Percentiles rank a stretch among this genome's conserved stretches.
phyloP scores from a whole-genome alignment of 2,329 filamentous ascomycete genomes.

The Fusarium sp. region DNA sequence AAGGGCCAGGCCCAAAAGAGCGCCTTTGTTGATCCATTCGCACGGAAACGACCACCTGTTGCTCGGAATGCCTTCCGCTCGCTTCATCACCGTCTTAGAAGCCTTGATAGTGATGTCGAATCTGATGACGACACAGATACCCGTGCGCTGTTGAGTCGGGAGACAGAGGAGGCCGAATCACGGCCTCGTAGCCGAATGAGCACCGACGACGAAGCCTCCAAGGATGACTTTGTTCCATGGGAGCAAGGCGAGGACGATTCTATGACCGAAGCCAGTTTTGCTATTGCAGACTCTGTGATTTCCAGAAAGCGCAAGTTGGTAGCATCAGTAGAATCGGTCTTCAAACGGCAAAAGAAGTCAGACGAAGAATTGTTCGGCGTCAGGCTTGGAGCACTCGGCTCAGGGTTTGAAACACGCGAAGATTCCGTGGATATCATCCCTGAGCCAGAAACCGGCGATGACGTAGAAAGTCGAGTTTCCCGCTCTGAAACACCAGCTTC shows the following conservation, averaged over 20 bases:
- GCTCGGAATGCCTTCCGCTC: conserved; percentile 76
- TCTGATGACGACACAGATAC: conserved; percentile 84
- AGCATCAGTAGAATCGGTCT: conserved; percentile 72
- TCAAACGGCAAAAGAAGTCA: conserved; percentile 84
- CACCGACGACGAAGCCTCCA: conserved; percentile 68
- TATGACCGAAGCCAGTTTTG: conserved; percentile 80
- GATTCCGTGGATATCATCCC: conserved; percentile 65
- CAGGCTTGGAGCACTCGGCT: conserved; percentile 66
- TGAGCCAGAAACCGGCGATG: conserved; percentile 62
- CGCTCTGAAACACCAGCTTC: conserved; percentile 63
- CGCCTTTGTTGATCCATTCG: conserved; percentile 77
- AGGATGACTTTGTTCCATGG: conserved; percentile 64
- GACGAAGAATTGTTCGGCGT: conserved; percentile 84
- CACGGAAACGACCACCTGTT: conserved; percentile 67
- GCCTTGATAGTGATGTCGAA: conserved; percentile 78
- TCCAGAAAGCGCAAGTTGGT: conserved; percentile 81
- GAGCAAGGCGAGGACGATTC: conserved; percentile 71
- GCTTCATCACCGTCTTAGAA: conserved; percentile 79
- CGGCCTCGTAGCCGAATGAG: conserved; percentile 81
- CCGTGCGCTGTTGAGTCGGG: conserved; percentile 69
- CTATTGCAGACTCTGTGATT: conserved; percentile 68
- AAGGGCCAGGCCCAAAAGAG: conserved; percentile 67
- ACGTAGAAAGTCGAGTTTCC: conserved; percentile 57
- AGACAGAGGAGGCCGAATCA: conserved; percentile 89
- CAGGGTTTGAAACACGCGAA: conserved; percentile 61